Evolutionary conservation across 768 basidiomycete species (phyloP).

Genomic region (Trametes coccinea): DNA sequence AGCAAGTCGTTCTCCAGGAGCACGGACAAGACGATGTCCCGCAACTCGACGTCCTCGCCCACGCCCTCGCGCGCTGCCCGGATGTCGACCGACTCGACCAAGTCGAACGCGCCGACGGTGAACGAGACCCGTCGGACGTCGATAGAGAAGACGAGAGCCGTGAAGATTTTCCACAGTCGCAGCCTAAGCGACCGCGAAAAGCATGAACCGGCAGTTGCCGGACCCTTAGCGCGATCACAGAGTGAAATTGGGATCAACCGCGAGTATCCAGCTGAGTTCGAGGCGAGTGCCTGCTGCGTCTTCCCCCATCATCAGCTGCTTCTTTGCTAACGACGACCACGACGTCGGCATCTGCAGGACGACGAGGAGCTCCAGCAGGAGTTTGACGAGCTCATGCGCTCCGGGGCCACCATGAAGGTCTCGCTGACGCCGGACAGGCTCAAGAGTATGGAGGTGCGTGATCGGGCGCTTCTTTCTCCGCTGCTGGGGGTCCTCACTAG

Average conservation of each 20-base stretch:
- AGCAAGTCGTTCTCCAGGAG: constrained; percentile 68
- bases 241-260: constrained; percentile 33
- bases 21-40: constrained; percentile 43
- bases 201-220: constrained; percentile 23
- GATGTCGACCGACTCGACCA: constrained; percentile 43
- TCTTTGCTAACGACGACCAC: constrained; percentile 3
- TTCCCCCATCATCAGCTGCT: constrained; percentile 4
- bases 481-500: constrained; percentile 1
- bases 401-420: constrained; percentile 90
- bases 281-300: constrained; percentile 22
- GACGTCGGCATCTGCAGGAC: constrained; percentile 35
- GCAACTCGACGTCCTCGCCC: constrained; percentile 48
- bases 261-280: constrained; percentile 19
- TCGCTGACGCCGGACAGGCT: constrained; percentile 93
- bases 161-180: constrained; percentile 62
- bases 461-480: constrained; percentile 14
- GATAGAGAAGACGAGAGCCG: constrained; percentile 59
- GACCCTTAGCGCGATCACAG: constrained; percentile 35
- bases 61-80: constrained; percentile 20
- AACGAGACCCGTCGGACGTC: constrained; percentile 49
- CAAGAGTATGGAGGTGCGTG: constrained; percentile 87
- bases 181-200: constrained; percentile 45
- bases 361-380: constrained; percentile 60
- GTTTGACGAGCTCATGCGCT: constrained; percentile 92
- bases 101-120: constrained; percentile 24